phyloP scores from a whole-genome alignment of 2,329 filamentous ascomycete genomes.

The Coniochaeta ligniaria region DNA sequence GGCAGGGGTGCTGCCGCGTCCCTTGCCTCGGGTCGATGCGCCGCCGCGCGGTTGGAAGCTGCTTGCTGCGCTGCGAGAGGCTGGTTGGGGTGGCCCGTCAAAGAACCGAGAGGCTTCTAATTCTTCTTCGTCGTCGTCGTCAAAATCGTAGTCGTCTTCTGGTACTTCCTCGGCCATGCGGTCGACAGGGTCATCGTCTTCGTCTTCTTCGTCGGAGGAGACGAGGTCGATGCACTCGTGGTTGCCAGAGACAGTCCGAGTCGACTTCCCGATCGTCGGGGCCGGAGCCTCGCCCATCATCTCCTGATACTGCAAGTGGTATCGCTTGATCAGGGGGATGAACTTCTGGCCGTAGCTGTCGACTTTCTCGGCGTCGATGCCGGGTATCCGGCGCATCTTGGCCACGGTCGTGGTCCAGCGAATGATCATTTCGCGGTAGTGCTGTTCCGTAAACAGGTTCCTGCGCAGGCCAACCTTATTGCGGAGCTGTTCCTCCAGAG shows the following conservation, averaged over 20 bases:
- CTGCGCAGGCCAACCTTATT: constrained; percentile 48
- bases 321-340: constrained; percentile 47
- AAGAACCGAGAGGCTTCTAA: constrained; percentile 43
- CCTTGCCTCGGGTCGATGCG: background rate
- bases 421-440: constrained; percentile 68
- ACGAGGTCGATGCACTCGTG: constrained; percentile 49
- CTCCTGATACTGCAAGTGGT: constrained; percentile 37
- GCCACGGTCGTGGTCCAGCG: constrained; percentile 54
- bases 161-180: constrained; percentile 14
- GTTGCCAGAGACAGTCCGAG: constrained; percentile 13
- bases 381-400: constrained; percentile 56
- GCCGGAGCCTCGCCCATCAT: constrained; percentile 33
- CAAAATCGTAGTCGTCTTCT: constrained; percentile 8
- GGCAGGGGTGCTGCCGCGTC: constrained; percentile 10
- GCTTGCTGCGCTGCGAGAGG: constrained; percentile 5
- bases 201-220: constrained; percentile 31
- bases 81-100: constrained; percentile 8
- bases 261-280: background rate
- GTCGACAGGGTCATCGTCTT: constrained; percentile 20
- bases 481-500: constrained; percentile 53
- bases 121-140: constrained; percentile 20
- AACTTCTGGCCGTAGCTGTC: constrained; percentile 53
- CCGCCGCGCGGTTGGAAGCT: background rate
- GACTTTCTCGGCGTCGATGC: constrained; percentile 58
- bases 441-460: constrained; percentile 59